These are phyloP conservation scores for Chlorella vulgaris DNA, from an alignment of 139 green algal genomes.

Conservation along the genomic window DNA sequence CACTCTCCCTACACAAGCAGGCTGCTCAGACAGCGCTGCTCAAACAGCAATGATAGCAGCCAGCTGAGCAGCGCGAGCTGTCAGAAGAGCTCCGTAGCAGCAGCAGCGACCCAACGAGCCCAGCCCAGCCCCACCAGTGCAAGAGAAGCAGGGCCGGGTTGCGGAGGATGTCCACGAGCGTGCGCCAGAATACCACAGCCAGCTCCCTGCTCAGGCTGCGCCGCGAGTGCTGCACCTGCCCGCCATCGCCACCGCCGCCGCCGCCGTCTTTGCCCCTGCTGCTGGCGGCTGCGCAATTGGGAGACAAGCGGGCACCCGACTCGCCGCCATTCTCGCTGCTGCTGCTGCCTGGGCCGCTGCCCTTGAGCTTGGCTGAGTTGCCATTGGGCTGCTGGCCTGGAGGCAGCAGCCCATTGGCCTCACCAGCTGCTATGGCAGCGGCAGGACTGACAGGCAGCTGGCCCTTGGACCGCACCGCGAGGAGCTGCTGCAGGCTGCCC, in stretches of 20 bases:
- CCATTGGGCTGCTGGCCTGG: background rate
- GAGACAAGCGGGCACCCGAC: background rate
- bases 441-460: background rate
- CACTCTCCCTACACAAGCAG: no score
- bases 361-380: background rate
- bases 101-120: no score
- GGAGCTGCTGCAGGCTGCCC: constrained; percentile 34
- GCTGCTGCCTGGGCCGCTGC: no score
- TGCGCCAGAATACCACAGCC: constrained; percentile 72
- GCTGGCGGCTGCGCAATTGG: background rate
- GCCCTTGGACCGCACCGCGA: background rate
- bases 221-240: background rate
- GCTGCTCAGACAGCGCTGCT: no score
- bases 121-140: constrained; percentile 47
- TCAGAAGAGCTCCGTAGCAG: background rate
- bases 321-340: background rate
- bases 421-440: no score
- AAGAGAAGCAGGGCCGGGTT: constrained; percentile 71
- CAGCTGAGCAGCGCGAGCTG: no score
- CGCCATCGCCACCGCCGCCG: background rate
- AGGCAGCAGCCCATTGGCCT: background rate
- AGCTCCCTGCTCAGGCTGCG: constrained; percentile 52
- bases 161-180: constrained; percentile 65
- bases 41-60: no score
- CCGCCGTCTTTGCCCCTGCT: background rate